phyloP scores from a whole-genome alignment of 805 yeast species.

The Kuraishia piskuri region DNA sequence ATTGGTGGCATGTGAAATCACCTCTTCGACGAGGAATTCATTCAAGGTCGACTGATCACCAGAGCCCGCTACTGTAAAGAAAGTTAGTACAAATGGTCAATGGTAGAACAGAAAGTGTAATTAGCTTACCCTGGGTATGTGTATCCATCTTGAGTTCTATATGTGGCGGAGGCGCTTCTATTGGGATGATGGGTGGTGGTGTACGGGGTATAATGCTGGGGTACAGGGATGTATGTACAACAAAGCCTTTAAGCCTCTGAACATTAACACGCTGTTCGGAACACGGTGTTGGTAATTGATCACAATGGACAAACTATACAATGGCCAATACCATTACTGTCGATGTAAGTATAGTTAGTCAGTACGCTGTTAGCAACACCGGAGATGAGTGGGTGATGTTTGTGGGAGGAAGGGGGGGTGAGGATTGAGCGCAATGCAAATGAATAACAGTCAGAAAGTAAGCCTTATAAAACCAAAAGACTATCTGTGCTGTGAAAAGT shows the following conservation, averaged over 20 bases:
- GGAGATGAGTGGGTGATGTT: background rate
- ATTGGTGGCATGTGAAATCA: slow-evolving; percentile 50
- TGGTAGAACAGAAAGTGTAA: background rate
- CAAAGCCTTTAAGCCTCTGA: background rate
- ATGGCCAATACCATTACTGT: background rate
- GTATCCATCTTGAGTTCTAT: background rate
- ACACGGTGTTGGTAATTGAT: background rate
- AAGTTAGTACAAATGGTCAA: background rate
- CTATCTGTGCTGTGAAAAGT: background rate
- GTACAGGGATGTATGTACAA: background rate
- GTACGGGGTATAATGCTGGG: background rate
- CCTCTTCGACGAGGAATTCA: slow-evolving; percentile 50
- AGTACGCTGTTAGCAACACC: background rate
- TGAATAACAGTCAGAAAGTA: background rate
- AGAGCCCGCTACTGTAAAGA: background rate
- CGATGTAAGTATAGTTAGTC: no score
- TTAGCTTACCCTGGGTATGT: background rate
- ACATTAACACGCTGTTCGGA: background rate
- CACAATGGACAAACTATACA: background rate
- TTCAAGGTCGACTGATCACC: background rate
- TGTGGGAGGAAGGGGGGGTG: no score
- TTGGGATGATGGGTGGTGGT: background rate
- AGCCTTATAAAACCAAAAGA: no score
- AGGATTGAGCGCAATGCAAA: background rate
- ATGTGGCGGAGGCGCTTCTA: background rate